Evolutionary conservation across 75 land plant genomes (phyloP), one percentile per base, ranked within the genome.

Genomic region (Pseudotsuga menziesii): DNA sequence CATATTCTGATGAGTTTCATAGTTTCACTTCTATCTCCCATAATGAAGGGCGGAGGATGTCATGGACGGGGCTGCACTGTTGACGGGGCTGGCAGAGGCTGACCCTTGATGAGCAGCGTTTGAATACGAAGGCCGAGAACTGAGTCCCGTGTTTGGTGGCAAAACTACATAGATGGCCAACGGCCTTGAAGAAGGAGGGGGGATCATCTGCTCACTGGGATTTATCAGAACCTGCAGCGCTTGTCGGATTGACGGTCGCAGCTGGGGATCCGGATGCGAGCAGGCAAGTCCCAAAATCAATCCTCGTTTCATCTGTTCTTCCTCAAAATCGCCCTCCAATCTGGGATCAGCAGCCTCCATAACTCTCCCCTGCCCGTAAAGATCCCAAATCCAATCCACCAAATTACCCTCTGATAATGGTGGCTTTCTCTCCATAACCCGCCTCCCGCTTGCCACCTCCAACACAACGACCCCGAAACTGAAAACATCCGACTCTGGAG

Each of bases 391-490:
- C 84, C 87, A 85, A 16, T 77, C 81, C 20, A 87, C 88, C 74
- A 86, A 71, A n/a, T 81, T 77, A 27, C 73, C 35, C 35, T 67
- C 57, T 2, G 17, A 48, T 20, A 32, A 59, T 11, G 77, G 62
- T 64, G 16, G 73, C 58, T 48, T 78, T 58, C 63, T 52, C 63
- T 73, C 76, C 48, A 88, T 59, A 12, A 87, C 76, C 61, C 78
- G 80, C 26, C 89, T 56, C 12, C 89, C 89, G 61, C 80, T 71
- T 20, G 88, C 80, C 27, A 88, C 62, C 57, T 88, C 89, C 9
- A 88, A 66, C 19, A 76, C 80, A 11, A 88, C 89, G 3, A 80
- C 76, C 14, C 89, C 89, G 39, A 88, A 88, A 60, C 85, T 82
- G 72, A 82, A 85, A 6, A 88, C 89, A 57, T 88, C 89, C 1